phyloP scores from a whole-genome alignment of 805 yeast genomes.

The Starmerella etchellsii region DNA sequence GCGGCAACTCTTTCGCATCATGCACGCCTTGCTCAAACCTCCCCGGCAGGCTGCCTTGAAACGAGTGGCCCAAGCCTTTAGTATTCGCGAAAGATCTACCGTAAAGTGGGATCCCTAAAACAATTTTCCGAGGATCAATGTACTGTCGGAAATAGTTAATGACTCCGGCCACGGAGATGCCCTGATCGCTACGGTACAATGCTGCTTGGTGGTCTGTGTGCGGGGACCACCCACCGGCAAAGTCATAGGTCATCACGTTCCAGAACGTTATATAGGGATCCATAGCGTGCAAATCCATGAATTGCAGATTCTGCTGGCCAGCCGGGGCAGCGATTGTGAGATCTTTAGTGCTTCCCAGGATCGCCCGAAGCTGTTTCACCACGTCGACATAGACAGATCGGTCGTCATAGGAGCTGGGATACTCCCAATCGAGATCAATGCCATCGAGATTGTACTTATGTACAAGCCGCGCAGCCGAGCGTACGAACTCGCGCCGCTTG shows the following conservation, averaged over 20 bases:
- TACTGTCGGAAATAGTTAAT: slow-evolving; percentile 32
- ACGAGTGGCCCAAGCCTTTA: slow-evolving; percentile 33
- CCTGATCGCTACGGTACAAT: slow-evolving; percentile 38
- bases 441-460: slow-evolving; percentile 66
- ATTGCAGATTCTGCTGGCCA: slow-evolving; percentile 34
- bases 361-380: slow-evolving; percentile 31
- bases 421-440: slow-evolving; percentile 91
- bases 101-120: slow-evolving; percentile 80
- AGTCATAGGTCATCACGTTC: slow-evolving; percentile 90
- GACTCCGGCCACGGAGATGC: slow-evolving; percentile 31
- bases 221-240: slow-evolving; percentile 63
- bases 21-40: slow-evolving; percentile 38
- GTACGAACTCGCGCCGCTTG: slow-evolving; percentile 36
- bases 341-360: slow-evolving; percentile 31
- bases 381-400: slow-evolving; percentile 31
- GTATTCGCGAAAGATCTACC: slow-evolving; percentile 47
- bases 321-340: slow-evolving; percentile 73
- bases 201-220: slow-evolving; percentile 59
- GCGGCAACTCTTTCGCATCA: slow-evolving; percentile 46
- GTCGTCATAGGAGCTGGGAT: slow-evolving; percentile 37
- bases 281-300: slow-evolving; percentile 40
- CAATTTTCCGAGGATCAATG: slow-evolving; percentile 40
- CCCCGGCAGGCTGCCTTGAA: slow-evolving; percentile 32
- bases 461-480: slow-evolving; percentile 37
- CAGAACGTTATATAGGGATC: slow-evolving; percentile 49